Percentiles rank a stretch among this genome's conserved stretches.
Evolutionary conservation across 2,329 filamentous ascomycete genomes (phyloP).

Genomic region (Pestalotiopsis sp.): DNA sequence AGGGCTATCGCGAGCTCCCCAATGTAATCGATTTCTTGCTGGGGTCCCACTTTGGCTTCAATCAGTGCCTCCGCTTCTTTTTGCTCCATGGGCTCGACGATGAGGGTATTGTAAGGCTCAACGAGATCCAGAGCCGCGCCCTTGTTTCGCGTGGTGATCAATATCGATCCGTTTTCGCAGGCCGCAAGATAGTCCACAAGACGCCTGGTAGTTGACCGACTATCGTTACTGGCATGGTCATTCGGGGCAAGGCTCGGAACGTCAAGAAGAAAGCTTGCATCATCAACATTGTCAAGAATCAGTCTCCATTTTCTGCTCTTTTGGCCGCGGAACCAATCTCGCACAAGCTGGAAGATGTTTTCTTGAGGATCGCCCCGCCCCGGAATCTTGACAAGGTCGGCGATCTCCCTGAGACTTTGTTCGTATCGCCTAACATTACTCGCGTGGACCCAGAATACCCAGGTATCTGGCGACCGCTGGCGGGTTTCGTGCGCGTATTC

Average conservation of each 20-base stretch:
- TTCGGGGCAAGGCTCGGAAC: constrained; percentile 23
- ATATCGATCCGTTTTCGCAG: constrained; percentile 29
- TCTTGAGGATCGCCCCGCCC: constrained; percentile 20
- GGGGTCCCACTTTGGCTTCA: constrained; percentile 25
- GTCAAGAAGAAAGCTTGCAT: constrained; percentile 30
- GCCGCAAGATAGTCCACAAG: neutral
- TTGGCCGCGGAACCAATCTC: constrained; percentile 33
- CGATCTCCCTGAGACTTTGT: constrained; percentile 35
- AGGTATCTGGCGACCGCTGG: neutral
- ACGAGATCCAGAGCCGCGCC: constrained; percentile 22
- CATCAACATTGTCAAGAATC: constrained; percentile 40
- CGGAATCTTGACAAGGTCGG: constrained; percentile 27
- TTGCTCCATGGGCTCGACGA: constrained; percentile 29
- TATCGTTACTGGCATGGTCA: constrained; percentile 20
- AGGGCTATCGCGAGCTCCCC: constrained; percentile 29
- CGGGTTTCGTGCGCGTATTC: constrained; percentile 12
- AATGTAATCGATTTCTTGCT: constrained; percentile 17
- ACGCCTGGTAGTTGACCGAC: neutral
- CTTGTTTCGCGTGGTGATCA: constrained; percentile 28
- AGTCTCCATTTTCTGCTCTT: constrained; percentile 34
- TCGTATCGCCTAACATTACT: constrained; percentile 29
- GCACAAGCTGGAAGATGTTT: constrained; percentile 23
- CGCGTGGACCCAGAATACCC: constrained; percentile 20
- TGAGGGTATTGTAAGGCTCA: constrained; percentile 23
- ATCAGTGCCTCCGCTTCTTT: constrained; percentile 31